Evolutionary conservation across 2,329 filamentous ascomycete genomes (phyloP), one percentile per base, ranked within the genome.

Genomic region (Hypoxylon sp.): DNA sequence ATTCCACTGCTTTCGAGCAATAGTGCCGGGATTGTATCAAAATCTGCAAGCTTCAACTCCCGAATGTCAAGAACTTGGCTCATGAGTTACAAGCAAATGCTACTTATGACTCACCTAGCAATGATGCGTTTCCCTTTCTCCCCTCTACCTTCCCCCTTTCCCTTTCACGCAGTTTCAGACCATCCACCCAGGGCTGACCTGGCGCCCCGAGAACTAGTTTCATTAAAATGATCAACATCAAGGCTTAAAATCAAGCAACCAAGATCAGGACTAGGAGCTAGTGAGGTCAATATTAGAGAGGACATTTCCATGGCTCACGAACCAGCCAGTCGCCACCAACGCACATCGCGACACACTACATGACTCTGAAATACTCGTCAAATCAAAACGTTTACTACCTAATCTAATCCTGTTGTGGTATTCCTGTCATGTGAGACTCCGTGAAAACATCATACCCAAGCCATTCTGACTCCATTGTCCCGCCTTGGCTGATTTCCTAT

Each of bases 1-100:
- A 94, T 96, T 94, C 94, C 39, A 92, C 90, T 67, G 91, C 93
- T 56, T 94, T 91, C 13, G 90, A 93, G 81, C 92, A 97, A 81
- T 96, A 92, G 56, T 87, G 89, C 77, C 80, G 82, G 74, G 94
- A 97, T 81, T 97, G 93, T 79, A 90, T 95, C 81, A 89, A 89
- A 59, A 97, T 97, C 75, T 96, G 92, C 90, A 93, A 94, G 85
- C 90, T 97, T 56, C 47, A 41, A 44, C 24, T 56, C 47, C 39
- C 13, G n/a, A 65, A 87, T 90, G 79, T 82, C 82, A 80, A 92
- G 93, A 84, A 94, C 86, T 78, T 91, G 89, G 84, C 90, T 84
- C 70, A 68, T 72, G 49, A 56, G 70, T 69, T 34, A 56, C 22
- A 13, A 37, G 22, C 24, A 26, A 50, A 30, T 34, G 11, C 3